These are phyloP conservation scores for Coemansia sp. DNA, from an alignment of 192 early-diverging fungal species.

Conservation along the genomic window DNA sequence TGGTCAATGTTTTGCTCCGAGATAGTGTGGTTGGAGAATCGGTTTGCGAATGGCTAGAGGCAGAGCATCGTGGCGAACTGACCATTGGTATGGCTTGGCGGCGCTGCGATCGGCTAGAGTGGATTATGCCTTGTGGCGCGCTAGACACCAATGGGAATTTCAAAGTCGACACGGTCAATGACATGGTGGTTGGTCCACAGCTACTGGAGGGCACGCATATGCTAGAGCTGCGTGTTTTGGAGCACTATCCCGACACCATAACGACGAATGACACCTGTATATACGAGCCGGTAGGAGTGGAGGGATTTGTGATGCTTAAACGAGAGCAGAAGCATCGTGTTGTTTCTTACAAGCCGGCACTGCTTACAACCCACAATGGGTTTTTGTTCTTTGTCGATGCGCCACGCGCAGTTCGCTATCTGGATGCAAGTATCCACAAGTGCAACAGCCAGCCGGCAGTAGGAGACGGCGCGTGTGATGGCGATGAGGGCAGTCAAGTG, in stretches of 20 bases:
- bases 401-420: constrained; percentile 28
- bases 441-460: constrained; percentile 6
- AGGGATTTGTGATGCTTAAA: constrained; percentile 48
- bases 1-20: constrained; percentile 20
- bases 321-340: constrained; percentile 29
- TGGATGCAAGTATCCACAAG: constrained; percentile 19
- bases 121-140: constrained; percentile 42
- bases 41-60: constrained; percentile 36
- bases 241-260: constrained; percentile 41
- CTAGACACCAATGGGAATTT: constrained; percentile 13
- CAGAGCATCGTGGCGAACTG: constrained; percentile 26
- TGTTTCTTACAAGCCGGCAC: constrained; percentile 25
- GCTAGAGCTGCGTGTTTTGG: constrained; percentile 39
- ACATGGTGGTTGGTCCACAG: constrained; percentile 29
- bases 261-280: constrained; percentile 6
- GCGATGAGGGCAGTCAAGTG: not conserved
- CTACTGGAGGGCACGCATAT: constrained; percentile 37
- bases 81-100: constrained; percentile 49
- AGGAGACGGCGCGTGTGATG: not conserved
- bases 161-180: constrained; percentile 13
- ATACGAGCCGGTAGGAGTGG: constrained; percentile 32
- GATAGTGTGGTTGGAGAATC: constrained; percentile 24
- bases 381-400: constrained; percentile 40
- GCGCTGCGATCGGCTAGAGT: constrained; percentile 36
- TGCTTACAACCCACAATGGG: constrained; percentile 34